Percentiles rank a stretch among this genome's conserved stretches.
phyloP scores from a whole-genome alignment of 1,284 basidiomycete genomes.

The Malassezia equina region DNA sequence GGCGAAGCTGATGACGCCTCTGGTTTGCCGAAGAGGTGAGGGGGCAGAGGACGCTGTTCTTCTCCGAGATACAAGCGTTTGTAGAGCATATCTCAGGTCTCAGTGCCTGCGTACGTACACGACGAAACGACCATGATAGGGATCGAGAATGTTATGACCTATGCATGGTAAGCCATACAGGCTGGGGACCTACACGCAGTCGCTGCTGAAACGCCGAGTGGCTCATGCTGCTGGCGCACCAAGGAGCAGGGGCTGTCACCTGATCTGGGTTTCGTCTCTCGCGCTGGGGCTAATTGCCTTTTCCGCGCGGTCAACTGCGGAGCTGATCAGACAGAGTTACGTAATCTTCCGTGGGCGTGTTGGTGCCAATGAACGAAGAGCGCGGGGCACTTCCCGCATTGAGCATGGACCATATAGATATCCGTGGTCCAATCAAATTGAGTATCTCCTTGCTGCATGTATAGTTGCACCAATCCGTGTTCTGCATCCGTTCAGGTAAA shows the following conservation, averaged over 20 bases:
- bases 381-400: neutral
- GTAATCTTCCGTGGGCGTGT: neutral
- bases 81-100: slow-evolving; percentile 27
- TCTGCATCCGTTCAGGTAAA: neutral
- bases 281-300: neutral
- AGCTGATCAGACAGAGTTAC: neutral
- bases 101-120: slow-evolving; percentile 1
- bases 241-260: neutral
- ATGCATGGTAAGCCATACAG: neutral
- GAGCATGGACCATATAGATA: neutral
- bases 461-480: neutral
- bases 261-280: neutral
- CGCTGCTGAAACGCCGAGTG: slow-evolving; percentile 13
- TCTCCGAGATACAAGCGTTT: slow-evolving; percentile 39
- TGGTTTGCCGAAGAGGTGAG: neutral
- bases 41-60: slow-evolving; percentile 29
- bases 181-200: slow-evolving; percentile 10
- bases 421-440: neutral
- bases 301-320: neutral
- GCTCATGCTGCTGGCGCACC: neutral
- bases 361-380: neutral
- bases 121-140: slow-evolving; percentile 15
- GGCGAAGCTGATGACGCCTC: neutral
- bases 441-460: neutral
- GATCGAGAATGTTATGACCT: slow-evolving; percentile 16